A percentile compares a stretch with the other conserved stretches of the same genome.
Evolutionary conservation across 2,329 filamentous ascomycete genomes (phyloP).

Genomic region (Trichoderma citrinoviride): DNA sequence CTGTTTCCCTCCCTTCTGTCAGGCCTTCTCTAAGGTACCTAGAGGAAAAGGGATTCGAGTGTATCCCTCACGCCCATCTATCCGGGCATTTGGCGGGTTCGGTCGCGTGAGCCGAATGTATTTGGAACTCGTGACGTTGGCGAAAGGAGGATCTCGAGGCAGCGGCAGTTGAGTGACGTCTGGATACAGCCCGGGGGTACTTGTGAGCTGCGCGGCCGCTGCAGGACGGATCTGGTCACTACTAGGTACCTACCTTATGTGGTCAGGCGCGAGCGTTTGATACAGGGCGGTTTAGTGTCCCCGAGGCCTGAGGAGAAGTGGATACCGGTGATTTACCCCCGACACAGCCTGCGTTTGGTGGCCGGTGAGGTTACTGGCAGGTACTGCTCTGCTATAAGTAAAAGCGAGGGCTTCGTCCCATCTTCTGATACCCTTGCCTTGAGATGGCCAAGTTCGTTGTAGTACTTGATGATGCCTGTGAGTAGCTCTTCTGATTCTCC

Average conservation of each 20-base stretch:
- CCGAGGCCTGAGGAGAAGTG: neutral
- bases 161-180: neutral
- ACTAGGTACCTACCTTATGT: no score
- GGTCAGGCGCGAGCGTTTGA: neutral
- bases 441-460: no score
- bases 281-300: conserved; percentile 15
- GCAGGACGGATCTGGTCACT: conserved; percentile 1
- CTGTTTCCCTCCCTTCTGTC: neutral
- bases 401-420: no score
- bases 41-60: neutral
- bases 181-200: no score
- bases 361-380: neutral
- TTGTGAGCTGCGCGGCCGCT: conserved; percentile 2
- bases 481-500: neutral
- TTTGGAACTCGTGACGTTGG: conserved; percentile 3
- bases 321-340: neutral
- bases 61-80: neutral
- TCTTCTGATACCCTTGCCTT: no score
- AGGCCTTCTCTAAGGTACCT: neutral
- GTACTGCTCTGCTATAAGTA: neutral
- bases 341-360: neutral
- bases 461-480: neutral
- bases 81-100: conserved; percentile 2
- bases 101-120: conserved; percentile 1
- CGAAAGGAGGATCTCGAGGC: neutral